Evolutionary conservation across 106 monocot species (phyloP).

Genomic region (Gastrodia elata): DNA sequence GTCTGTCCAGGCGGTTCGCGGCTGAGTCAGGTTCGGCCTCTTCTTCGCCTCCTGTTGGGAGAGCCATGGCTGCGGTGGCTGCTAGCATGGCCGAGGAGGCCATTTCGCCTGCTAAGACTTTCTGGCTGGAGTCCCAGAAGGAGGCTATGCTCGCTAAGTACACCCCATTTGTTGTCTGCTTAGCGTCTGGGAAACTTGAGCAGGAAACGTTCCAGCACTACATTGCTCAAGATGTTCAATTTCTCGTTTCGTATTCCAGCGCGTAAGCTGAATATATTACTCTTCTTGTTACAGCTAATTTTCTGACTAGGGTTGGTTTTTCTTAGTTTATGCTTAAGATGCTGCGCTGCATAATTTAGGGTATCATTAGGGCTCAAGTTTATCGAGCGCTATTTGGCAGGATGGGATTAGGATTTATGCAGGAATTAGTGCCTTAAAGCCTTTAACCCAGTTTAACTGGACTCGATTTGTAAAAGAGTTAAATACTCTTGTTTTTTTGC

Average conservation of each 20-base stretch:
- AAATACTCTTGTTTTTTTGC: no score
- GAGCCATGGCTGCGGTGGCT: constrained; percentile 18
- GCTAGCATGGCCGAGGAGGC: constrained; percentile 29
- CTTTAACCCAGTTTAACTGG: no score
- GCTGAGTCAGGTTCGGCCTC: background rate
- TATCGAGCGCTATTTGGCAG: no score
- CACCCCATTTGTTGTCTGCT: constrained; percentile 69
- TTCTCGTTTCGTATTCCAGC: constrained; percentile 57
- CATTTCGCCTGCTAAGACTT: constrained; percentile 50
- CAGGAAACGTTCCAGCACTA: constrained; percentile 52
- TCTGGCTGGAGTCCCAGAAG: constrained; percentile 55
- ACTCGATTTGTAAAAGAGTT: no score
- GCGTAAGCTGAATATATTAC: constrained; percentile 52
- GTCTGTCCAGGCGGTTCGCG: background rate
- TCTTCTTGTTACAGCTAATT: background rate
- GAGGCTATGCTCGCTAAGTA: constrained; percentile 46
- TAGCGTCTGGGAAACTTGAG: constrained; percentile 66
- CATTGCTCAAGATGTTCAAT: constrained; percentile 71
- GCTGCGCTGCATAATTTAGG: background rate
- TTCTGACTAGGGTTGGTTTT: background rate
- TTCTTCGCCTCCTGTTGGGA: background rate
- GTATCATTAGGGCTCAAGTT: background rate
- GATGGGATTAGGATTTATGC: no score
- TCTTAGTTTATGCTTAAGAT: background rate
- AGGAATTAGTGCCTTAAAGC: no score